Evolutionary conservation across 1,284 basidiomycete genomes (phyloP), one percentile per base, ranked within the genome.

Genomic region (Ganoderma leucocontextum): DNA sequence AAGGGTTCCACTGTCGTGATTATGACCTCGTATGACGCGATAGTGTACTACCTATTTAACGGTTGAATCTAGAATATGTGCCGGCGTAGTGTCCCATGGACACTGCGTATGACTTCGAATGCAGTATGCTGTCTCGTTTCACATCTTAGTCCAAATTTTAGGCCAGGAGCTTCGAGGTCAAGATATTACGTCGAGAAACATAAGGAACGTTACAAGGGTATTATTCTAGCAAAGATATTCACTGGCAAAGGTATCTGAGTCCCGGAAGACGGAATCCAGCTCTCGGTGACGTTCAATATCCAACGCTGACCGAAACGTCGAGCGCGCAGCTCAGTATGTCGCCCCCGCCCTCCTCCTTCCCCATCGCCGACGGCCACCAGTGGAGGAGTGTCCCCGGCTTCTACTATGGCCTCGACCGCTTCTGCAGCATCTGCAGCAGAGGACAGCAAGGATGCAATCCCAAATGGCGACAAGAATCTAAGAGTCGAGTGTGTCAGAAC

Each of bases 391-490:
- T 17, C 65, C 59, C 36, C 35, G 25, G 5, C 72, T 70, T n/a
- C 29, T 29, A 29, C 72, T 71, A 9, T 74, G 65, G n/a, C 71
- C 53, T 17, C 62, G 69, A 29, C 74, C 62, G 57, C 73, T 41
- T 38, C 75, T 65, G 68, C 75, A 76, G 74, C 87, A 89, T 70
- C 84, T 78, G 78, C 88, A 89, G 78, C 88, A 89, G 5, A 89
- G 78, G 66, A 89, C 89, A 72, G 88, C 86, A 62, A 79, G 72
- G 70, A 90, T 87, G 53, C 87, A 79, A 73, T 88, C 82, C 75
- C 88, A 86, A 67, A 89, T 89, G 0, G 87, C 84, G 10, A 87
- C 85, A 66, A 89, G 84, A n/a, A 88, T 78, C 86, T 88, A 60
- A 9, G 9, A 5, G 39, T 33, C 22, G 52, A 25, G 44, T 39